Evolutionary conservation across 1,284 basidiomycete species (phyloP), one percentile per base, ranked within the genome.

Genomic region (Pholiota adiposa): DNA sequence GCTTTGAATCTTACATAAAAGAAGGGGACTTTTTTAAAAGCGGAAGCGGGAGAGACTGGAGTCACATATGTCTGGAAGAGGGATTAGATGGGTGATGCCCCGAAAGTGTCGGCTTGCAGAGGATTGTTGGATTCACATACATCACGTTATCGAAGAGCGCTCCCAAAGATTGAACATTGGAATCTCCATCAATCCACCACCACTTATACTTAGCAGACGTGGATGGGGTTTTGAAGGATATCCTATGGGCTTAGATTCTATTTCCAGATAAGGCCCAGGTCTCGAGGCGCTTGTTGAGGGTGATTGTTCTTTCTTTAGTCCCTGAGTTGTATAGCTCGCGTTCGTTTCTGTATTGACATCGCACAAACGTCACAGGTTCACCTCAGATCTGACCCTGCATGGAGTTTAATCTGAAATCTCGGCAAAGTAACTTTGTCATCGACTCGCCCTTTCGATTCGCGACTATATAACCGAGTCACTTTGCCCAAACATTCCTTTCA

Each of bases 111-210:
- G 67, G 67, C 56, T 61, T 53, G 33, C 59, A 49, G 41, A 53
- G 56, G 40, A 46, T 33, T 41, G 44, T 62, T 54, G 56, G 61
- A 50, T 65, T 58, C 60, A 38, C 54, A 49, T 69, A 38, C 54
- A 49, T 69, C 67, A 68, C 67, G 67, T 68, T 66, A 63, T 25
- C 38, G 51, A 40, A 46, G 31, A 51, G 54, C 57, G 52, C 51
- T 62, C 44, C n/a, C n/a, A 38, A 48, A 55, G 56, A 52, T n/a
- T n/a, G n/a, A n/a, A n/a, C n/a, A 60, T 59, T 61, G 59, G 57
- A 61, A 65, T 66, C 63, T 64, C 46, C 62, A 68, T 68, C 67
- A 68, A 68, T 67, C 67, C 64, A 31, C 29, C 23, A 40, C 23
- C 23, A 11, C 36, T 40, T 54, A 54, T 36, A 54, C 31, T 50